Percentiles rank a stretch among this genome's conserved stretches.
Evolutionary conservation across 805 yeast species (phyloP).

Genomic region (Ogataea salicorniae): DNA sequence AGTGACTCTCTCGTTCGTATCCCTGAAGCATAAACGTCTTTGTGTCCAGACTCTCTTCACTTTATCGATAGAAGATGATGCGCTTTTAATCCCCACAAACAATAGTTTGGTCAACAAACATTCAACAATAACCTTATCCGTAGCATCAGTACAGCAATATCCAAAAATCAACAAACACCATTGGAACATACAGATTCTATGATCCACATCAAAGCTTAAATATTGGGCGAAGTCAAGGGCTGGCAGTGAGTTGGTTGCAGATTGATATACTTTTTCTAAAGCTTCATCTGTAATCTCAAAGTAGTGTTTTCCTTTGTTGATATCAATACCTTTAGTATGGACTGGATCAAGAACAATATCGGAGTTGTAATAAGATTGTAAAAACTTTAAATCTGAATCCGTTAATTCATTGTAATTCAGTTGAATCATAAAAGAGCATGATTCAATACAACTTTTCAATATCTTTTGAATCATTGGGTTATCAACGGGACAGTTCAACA

Average conservation of each 20-base stretch:
- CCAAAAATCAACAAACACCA: constrained; percentile 26
- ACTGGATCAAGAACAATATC: constrained; percentile 12
- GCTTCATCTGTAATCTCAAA: constrained; percentile 10
- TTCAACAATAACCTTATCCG: constrained; percentile 25
- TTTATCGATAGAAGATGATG: constrained; percentile 18
- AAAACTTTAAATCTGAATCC: constrained; percentile 9
- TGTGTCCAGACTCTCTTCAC: constrained; percentile 25
- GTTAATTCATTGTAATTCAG: constrained; percentile 14
- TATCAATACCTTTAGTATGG: constrained; percentile 4
- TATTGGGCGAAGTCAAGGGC: constrained; percentile 15
- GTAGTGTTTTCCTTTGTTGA: constrained; percentile 3
- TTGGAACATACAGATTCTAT: constrained; percentile 29
- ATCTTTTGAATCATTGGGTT: constrained; percentile 15
- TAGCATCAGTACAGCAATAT: constrained; percentile 20
- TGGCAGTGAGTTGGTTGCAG: neutral
- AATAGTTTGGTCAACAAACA: constrained; percentile 21
- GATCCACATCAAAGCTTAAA: constrained; percentile 24
- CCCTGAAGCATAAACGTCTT: constrained; percentile 16
- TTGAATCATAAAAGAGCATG: constrained; percentile 21
- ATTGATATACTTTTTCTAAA: constrained; percentile 8
- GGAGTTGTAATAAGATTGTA: constrained; percentile 19
- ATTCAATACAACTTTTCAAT: constrained; percentile 14
- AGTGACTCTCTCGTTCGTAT: constrained; percentile 3
- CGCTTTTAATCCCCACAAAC: constrained; percentile 25
- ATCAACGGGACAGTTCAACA: constrained; percentile 13